Conservation (phyloP, 1,284 basidiomycete species). For the Thelephora terrestris region DNA sequence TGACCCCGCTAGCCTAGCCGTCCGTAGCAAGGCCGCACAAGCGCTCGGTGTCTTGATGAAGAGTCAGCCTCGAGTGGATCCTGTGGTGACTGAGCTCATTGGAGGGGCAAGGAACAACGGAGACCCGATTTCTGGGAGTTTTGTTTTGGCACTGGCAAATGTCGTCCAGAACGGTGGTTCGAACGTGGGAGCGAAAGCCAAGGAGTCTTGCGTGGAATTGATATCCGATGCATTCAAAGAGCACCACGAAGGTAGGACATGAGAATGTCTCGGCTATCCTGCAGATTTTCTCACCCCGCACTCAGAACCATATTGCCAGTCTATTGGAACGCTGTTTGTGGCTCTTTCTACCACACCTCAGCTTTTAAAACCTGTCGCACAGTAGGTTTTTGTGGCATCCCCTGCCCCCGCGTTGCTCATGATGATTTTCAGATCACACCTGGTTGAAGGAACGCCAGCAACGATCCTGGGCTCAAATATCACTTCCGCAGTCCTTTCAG, state of each 20-base stretch:
- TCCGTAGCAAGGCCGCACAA: constrained; percentile 74
- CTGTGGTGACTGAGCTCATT: constrained; percentile 83
- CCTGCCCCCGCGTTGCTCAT: not conserved
- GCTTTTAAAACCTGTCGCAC: constrained; percentile 57
- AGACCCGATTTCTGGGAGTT: constrained; percentile 65
- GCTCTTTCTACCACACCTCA: constrained; percentile 61
- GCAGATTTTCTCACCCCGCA: constrained; percentile 2
- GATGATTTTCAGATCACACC: constrained; percentile 33
- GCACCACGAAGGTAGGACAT: constrained; percentile 50
- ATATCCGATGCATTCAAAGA: constrained; percentile 75
- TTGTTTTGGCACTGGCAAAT: constrained; percentile 67
- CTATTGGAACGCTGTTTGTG: constrained; percentile 59
- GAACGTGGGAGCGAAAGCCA: constrained; percentile 72
- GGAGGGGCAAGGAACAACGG: constrained; percentile 60
- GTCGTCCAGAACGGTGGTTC: constrained; percentile 67
- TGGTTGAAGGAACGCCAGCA: constrained; percentile 52
- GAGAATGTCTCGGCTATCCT: not conserved
- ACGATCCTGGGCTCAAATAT: constrained; percentile 56
- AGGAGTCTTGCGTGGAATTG: constrained; percentile 65
- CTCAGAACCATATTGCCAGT: constrained; percentile 63
- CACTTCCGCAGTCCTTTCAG: constrained; percentile 51
- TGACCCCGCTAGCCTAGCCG: constrained; percentile 71
- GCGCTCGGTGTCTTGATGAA: constrained; percentile 92
- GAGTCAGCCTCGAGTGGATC: constrained; percentile 77
- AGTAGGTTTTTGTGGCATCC: constrained; percentile 33